phyloP scores from a whole-genome alignment of 2,329 filamentous ascomycete genomes.

The Penicillium olsonii region DNA sequence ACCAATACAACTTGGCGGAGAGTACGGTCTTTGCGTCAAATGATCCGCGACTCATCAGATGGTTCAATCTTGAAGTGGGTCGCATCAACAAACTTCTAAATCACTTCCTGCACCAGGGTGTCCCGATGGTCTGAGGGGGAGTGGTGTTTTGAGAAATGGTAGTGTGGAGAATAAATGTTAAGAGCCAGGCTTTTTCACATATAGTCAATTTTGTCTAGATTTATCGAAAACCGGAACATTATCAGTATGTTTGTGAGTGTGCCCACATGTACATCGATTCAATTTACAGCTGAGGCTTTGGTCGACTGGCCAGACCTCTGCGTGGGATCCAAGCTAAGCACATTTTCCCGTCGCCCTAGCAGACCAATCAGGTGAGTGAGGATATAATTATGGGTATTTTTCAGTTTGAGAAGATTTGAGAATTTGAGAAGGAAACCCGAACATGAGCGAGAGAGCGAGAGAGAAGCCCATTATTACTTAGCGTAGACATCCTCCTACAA shows the following conservation, averaged over 20 bases:
- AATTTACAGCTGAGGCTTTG: neutral
- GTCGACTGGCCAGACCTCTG: neutral
- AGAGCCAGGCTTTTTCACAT: neutral
- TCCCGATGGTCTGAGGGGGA: too few species aligned
- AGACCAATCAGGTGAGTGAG: neutral
- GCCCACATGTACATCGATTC: neutral
- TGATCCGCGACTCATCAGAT: neutral
- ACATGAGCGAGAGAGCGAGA: neutral
- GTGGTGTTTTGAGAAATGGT: too few species aligned
- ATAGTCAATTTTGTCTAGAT: neutral
- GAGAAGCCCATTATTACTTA: neutral
- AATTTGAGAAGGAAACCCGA: neutral
- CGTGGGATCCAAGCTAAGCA: neutral
- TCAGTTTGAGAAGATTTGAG: neutral
- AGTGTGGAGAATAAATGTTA: neutral
- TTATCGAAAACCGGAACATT: neutral
- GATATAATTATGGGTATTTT: neutral
- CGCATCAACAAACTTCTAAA: too few species aligned
- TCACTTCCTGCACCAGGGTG: too few species aligned
- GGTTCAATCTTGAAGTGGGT: neutral
- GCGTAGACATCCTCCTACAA: neutral
- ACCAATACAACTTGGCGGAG: neutral
- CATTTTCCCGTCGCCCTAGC: neutral
- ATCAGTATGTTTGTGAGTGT: neutral
- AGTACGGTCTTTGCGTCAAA: neutral